Base-by-base conservation (phyloP, 73 alveolate species). In the Paramecium primaurelia region DNA sequence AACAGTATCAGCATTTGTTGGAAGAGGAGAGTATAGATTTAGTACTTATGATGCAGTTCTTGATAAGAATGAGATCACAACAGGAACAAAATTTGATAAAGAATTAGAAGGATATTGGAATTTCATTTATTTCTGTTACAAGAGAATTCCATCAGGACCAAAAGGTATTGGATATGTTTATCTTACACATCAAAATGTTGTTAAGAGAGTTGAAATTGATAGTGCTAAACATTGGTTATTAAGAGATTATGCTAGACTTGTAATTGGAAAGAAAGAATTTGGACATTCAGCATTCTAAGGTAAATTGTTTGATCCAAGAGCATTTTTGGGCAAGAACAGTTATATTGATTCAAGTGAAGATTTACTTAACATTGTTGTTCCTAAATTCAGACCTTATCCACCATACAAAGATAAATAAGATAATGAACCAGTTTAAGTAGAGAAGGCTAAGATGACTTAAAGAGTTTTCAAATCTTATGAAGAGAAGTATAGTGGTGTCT, bases 51-150 rank as follows among this genome's bases (percentile, higher is more conserved):
- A 80, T 80, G 91, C 73, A 10, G 75, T 80, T 12, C 32, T 28
- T 20, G 42, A 80, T 45, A 80, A 80, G 47, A 49, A 42, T 25
- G 58, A 80, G 9, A 45, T 80, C 3, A 80, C 47, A 22, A 44
- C 44, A 26, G 91, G 91, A 44, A 44, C 58, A 0, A 49, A 80
- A 26, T 80, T 38, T 80, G 91, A 49, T 45, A 44, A 44, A 8
- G 91, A 80, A 49, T 80, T 80, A 49, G 91, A 80, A 80, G 91
- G 91, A 80, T 80, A 80, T 80, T 80, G 91, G 91, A 80, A 36
- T 28, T 80, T 80, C n/a, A 54, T 80, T 47, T 80, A 49, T 42
- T 80, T 80, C 75, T 45, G 75, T 18, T 80, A 80, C 18, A 80
- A 80, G 91, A 80, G 91, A 80, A 80, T 42, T 47, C 64, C 47